phyloP scores from a whole-genome alignment of 2,329 filamentous ascomycete genomes.

The Aspergillus fumigatus region DNA sequence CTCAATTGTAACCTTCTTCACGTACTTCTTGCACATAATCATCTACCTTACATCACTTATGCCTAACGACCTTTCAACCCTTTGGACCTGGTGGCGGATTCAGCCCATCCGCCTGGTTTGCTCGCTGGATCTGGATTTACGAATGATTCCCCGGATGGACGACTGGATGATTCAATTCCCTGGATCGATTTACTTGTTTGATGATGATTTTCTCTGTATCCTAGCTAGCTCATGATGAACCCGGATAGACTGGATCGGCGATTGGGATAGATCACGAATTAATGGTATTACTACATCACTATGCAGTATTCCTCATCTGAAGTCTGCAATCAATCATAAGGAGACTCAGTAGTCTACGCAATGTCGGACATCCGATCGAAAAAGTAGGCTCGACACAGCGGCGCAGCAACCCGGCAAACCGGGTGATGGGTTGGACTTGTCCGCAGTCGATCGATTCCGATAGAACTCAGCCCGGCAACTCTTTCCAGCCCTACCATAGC shows the following conservation, averaged over 20 bases:
- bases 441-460: too few relatives aligned
- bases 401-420: too few relatives aligned
- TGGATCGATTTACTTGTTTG: not conserved
- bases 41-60: not conserved
- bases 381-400: too few relatives aligned
- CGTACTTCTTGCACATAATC: not conserved
- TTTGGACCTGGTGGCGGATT: not conserved
- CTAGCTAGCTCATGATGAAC: not conserved
- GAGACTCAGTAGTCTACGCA: too few relatives aligned
- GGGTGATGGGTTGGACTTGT: too few relatives aligned
- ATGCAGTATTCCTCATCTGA: not conserved
- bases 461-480: too few relatives aligned
- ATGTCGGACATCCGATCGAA: too few relatives aligned
- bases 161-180: conserved; percentile 7
- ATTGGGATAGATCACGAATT: not conserved
- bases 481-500: too few relatives aligned
- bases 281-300: not conserved
- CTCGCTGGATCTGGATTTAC: conserved; percentile 4
- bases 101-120: too few relatives aligned
- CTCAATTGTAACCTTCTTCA: conserved; percentile 3
- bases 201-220: not conserved
- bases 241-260: not conserved
- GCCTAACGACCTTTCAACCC: conserved; percentile 1
- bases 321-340: too few relatives aligned
- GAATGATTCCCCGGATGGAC: conserved; percentile 18